Evolutionary conservation across 805 yeast genomes (phyloP), one percentile per base, ranked within the genome.

Genomic region (Wickerhamiella domercqiae): DNA sequence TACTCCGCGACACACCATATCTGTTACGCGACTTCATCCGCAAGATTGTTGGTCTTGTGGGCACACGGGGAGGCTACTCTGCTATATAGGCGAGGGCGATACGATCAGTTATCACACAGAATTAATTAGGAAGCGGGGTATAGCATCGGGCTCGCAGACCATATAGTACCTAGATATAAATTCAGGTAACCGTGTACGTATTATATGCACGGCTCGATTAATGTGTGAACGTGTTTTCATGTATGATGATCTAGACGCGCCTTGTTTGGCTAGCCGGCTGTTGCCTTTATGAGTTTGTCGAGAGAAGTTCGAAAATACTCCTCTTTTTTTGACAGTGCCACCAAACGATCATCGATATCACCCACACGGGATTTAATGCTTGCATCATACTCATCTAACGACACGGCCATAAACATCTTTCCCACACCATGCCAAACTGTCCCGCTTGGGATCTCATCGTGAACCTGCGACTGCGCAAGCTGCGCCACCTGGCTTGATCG

Each of bases 341-440:
- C 67, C 43, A 72, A 57, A 45, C 74, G 71, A 14, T 78, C 93
- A 38, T 65, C 54, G 41, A 73, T 64, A 13, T 63, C 69, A 30
- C 57, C 55, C 44, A 70, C 70, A 46, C 80, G 82, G 17, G 57
- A 52, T 17, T 61, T 52, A 24, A 82, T 56, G 36, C 63, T 65
- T 9, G 54, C 49, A 33, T 67, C 54, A 56, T 80, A 79, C 3
- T 61, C 57, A 3, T 54, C 48, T 2, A 62, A 61, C 20, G 64
- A 62, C 3, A 64, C 64, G 32, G 60, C 55, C 38, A 56, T 34
- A 40, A 59, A 59, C 59, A 82, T 70, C 56, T 78, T 78, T 21
- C 96, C 96, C 25, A 81, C 70, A 4, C 93, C 81, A 52, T 80
- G 72, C 90, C 93, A 84, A 4, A 84, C 86, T 7, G 70, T 67